Evolutionary conservation across 129 eudicot genomes (phyloP), one percentile per base, ranked within the genome.

Genomic region (Glebionis coronaria): DNA sequence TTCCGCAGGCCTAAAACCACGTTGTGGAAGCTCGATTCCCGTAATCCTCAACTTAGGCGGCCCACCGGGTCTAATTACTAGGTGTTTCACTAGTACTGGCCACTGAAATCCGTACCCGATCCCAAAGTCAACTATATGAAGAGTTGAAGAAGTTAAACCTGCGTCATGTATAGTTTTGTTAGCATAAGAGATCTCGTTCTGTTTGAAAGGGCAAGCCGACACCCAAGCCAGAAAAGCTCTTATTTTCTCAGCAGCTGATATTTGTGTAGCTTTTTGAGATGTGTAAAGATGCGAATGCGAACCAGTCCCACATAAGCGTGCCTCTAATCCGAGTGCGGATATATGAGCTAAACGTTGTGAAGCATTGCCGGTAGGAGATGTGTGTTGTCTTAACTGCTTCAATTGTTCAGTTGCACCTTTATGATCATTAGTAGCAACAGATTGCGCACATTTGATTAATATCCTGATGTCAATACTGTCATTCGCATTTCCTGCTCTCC

Each of bases 231-330:
- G 87, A 67, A 81, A 89, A 0, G 96, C 93, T 82, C 83, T 83
- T 47, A 89, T 60, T 53, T 81, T 83, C 70, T 83, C 85, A 68
- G 68, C 79, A 47, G 90, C 85, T 15, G 90, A 73, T 44, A 89
- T 73, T 28, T 63, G 77, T 23, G 62, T 67, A 20, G 77, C 49
- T 11, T 78, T 67, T 49, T 76, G 78, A 71, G 90, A 68, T 47
- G 87, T 80, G 56, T 83, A 85, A 11, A 80, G 63, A 63, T 89
- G 82, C 3, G 81, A 76, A 63, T 89, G 82, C 3, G 81, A 76
- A 3, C 96, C 96, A 3, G 87, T 89, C 45, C 96, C 96, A 60
- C 85, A 76, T 63, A 88, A 68, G 68, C 93, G 96, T 28, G 96
- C 90, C 73, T 89, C 93, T 35, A 89, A 80, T 31, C 87, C 90